Percentiles rank a stretch among this genome's conserved stretches.
Conservation (phyloP, 164 flowering plant genomes). For the Sextonia rubra region DNA sequence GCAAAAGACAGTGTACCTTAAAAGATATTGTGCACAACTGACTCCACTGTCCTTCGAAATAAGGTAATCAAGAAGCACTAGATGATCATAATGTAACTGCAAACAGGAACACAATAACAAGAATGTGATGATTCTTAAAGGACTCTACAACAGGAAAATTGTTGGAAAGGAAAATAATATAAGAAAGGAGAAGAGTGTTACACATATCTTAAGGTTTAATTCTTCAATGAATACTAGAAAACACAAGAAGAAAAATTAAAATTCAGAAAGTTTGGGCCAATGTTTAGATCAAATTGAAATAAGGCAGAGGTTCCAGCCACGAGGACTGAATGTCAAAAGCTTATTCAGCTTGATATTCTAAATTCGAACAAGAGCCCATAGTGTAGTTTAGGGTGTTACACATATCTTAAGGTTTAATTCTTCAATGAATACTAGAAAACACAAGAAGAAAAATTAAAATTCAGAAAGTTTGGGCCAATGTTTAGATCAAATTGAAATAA, state of each 20-base stretch:
- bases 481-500: too few relatives aligned
- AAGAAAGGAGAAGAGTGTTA: neutral
- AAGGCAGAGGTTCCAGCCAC: too few relatives aligned
- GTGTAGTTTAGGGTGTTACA: too few relatives aligned
- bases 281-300: too few relatives aligned
- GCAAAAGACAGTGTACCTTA: conserved; percentile 40
- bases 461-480: too few relatives aligned
- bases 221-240: neutral
- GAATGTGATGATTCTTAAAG: too few relatives aligned
- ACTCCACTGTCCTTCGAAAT: conserved; percentile 83
- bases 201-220: neutral
- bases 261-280: too few relatives aligned
- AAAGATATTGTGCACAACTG: conserved; percentile 65
- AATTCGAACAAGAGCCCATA: too few relatives aligned
- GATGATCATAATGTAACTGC: conserved; percentile 91
- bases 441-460: neutral
- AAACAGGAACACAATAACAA: conserved; percentile 10
- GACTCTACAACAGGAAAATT: neutral
- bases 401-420: too few relatives aligned
- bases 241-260: neutral
- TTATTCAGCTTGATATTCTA: too few relatives aligned
- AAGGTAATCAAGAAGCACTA: conserved; percentile 91
- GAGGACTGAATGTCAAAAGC: too few relatives aligned
- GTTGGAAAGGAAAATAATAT: neutral
- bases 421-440: too few relatives aligned